Evolutionary conservation across 768 basidiomycete species (phyloP).

Genomic region (Dacryopinax primogenitus): DNA sequence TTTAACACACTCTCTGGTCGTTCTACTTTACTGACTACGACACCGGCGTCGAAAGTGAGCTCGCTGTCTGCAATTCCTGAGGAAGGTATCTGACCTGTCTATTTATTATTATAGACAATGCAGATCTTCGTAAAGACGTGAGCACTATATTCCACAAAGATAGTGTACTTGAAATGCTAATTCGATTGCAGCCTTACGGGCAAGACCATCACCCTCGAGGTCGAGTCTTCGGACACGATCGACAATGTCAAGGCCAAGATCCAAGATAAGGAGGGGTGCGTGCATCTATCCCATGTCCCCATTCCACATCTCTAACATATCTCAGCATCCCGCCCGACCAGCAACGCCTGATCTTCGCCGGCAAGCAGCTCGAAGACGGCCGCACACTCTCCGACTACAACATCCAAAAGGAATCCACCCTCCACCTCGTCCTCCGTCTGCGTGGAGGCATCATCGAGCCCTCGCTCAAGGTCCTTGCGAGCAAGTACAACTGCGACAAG

Average conservation of each 20-base stretch:
- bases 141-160: background rate
- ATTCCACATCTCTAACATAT: background rate
- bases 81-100: background rate
- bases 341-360: conserved; percentile 91
- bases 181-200: conserved; percentile 63
- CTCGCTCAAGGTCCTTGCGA: conserved; percentile 90
- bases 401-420: conserved; percentile 96
- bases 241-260: conserved; percentile 86
- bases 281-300: conserved; percentile 4
- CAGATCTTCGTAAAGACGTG: conserved; percentile 54
- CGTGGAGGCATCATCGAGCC: conserved; percentile 99
- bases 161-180: background rate
- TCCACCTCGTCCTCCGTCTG: conserved; percentile 93
- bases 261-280: conserved; percentile 66
- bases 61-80: background rate
- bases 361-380: conserved; percentile 97
- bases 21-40: background rate
- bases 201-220: conserved; percentile 98
- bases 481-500: conserved; percentile 98
- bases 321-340: conserved; percentile 82
- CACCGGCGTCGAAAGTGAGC: background rate
- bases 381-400: conserved; percentile 94
- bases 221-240: conserved; percentile 92
- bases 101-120: conserved; percentile 26
- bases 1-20: background rate